Conservation (phyloP, 192 early-diverging fungal genomes). For the Pilaira anomala region DNA sequence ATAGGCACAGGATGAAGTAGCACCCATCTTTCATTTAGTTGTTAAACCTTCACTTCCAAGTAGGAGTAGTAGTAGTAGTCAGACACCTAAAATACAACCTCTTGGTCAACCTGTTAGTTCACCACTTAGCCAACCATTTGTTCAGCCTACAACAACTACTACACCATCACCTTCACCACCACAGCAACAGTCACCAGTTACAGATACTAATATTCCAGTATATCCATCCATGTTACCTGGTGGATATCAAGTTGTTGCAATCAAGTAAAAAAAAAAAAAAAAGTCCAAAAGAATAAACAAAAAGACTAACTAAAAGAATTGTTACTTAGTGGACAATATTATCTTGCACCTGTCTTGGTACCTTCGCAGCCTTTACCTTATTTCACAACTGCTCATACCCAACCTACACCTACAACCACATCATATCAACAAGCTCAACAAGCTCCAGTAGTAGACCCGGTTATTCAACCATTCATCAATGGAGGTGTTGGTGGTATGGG, state of each 20-base stretch:
- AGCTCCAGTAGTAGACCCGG: not conserved
- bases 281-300: too few species aligned
- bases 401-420: not conserved
- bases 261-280: conserved; percentile 25
- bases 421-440: too few species aligned
- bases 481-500: too few species aligned
- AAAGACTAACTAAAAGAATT: not conserved
- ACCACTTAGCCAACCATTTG: not conserved
- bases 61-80: not conserved
- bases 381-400: conserved; percentile 1
- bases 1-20: conserved; percentile 15
- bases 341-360: conserved; percentile 33
- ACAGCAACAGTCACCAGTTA: too few species aligned
- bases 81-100: not conserved
- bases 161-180: not conserved
- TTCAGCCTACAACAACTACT: not conserved
- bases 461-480: too few species aligned
- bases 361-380: conserved; percentile 9
- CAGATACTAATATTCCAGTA: not conserved
- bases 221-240: conserved; percentile 19
- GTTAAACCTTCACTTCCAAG: conserved; percentile 29
- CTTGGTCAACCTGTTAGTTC: not conserved
- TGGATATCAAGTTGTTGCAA: conserved; percentile 26
- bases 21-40: conserved; percentile 37
- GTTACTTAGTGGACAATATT: conserved; percentile 34